Base-by-base conservation (phyloP, 306 rosid genomes). In the Dryas octopetala region DNA sequence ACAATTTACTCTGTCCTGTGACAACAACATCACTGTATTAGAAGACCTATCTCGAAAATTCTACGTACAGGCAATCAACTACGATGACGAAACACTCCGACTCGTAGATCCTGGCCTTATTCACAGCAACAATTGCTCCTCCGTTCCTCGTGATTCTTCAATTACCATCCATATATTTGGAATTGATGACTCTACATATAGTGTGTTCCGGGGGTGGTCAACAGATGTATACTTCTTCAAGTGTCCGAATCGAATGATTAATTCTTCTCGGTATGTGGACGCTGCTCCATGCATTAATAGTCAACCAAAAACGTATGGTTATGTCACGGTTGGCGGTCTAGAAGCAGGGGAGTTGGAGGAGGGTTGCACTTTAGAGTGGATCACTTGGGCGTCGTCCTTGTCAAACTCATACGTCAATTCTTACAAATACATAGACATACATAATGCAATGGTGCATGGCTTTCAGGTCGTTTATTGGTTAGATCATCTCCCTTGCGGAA, bases 1-100 rank as follows among this genome's bases (percentile, higher is more conserved):
- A 0, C 1, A 0, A 2, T 76, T 70, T 53, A 79, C 15, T 6
- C 8, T 86, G 7, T 54, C 48, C 0, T 86, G 89, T 12, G 81
- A 80, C 38, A 58, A 82, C 23, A 62, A 85, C 61, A 7, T 3
- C 1, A 38, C 89, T 0, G 12, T 70, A 13, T 0, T 77, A 0
- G n/a, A 9, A 0, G 13, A 9, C n/a, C 5, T 75, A 4, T 10
- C 47, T 0, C 68, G 57, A 23, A 80, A 14, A 50, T 86, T 55
- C 68, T 4, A 55, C 1, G 83, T 80, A 2, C 19, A 46, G 67
- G 68, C 66, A 38, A 85, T 85, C 76, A 66, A 71, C 66, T 86
- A 86, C 82, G 2, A 19, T 6, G 1, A 19, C 17, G 12, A 2
- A 0, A 66, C 71, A 19, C 46, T 66, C 43, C 53, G 55, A 4